phyloP scores from a whole-genome alignment of 805 yeast species.

The Candida multigemmis region DNA sequence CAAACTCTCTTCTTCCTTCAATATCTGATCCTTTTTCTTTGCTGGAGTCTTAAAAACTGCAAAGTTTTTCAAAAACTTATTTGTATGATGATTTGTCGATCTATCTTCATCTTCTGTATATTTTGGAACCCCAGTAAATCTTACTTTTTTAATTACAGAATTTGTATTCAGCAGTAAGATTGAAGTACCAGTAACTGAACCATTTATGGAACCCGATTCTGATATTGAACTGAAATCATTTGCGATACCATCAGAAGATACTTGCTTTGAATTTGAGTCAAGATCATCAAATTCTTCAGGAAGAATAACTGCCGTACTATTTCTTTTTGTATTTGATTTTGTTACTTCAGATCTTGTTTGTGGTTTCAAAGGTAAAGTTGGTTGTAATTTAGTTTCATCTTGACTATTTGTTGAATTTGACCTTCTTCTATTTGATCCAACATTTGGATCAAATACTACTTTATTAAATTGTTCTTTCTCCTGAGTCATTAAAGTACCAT shows the following conservation, averaged over 20 bases:
- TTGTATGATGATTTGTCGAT: conserved; percentile 34
- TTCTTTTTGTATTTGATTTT: conserved; percentile 18
- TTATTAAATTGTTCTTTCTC: conserved; percentile 24
- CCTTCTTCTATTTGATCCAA: conserved; percentile 11
- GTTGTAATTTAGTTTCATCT: background rate
- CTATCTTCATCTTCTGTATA: conserved; percentile 48
- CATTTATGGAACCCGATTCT: conserved; percentile 1
- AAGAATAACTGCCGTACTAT: too few relatives aligned
- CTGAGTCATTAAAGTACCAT: conserved; percentile 29
- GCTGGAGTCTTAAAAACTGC: conserved; percentile 20
- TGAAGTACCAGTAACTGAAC: conserved; percentile 1
- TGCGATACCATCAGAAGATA: background rate
- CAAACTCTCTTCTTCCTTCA: conserved; percentile 32
- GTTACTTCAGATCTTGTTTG: conserved; percentile 16
- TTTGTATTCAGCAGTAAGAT: conserved; percentile 3
- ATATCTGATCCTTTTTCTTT: conserved; percentile 25
- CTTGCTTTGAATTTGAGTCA: conserved; percentile 2
- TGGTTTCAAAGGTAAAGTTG: conserved; percentile 4
- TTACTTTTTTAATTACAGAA: conserved; percentile 28
- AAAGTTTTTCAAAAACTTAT: conserved; percentile 27
- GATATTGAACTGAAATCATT: conserved; percentile 1
- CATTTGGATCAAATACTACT: conserved; percentile 32
- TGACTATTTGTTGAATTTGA: background rate
- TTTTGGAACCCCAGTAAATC: conserved; percentile 45
- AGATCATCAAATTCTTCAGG: too few relatives aligned